Percentiles rank a stretch among this genome's conserved stretches.
These are phyloP conservation scores for Theobroma cacao DNA, from an alignment of 345 rosid species.

Conservation along the genomic window DNA sequence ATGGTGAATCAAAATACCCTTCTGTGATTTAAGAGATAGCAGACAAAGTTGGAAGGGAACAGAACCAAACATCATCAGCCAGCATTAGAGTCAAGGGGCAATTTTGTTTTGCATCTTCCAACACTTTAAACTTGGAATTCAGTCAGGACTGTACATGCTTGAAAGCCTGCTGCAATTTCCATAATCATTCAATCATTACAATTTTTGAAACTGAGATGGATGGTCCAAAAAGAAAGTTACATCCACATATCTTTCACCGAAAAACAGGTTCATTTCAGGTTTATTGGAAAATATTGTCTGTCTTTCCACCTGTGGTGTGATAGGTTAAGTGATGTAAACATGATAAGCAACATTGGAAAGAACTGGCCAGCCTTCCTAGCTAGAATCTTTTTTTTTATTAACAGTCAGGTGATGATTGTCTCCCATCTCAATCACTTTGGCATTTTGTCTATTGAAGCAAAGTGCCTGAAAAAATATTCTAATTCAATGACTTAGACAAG, in stretches of 20 bases:
- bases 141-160: background rate
- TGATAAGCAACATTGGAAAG: too few relatives aligned
- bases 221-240: background rate
- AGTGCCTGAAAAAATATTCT: background rate
- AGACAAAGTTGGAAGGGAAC: background rate
- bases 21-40: too few relatives aligned
- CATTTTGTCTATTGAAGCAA: constrained; percentile 11
- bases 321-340: too few relatives aligned
- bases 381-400: background rate
- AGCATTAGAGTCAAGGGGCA: background rate
- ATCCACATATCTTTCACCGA: background rate
- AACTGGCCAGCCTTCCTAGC: too few relatives aligned
- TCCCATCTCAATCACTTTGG: constrained; percentile 13
- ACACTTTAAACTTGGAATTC: too few relatives aligned
- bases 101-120: background rate
- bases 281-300: background rate
- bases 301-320: background rate
- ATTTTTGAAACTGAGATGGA: too few relatives aligned
- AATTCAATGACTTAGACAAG: background rate
- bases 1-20: background rate
- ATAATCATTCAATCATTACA: background rate
- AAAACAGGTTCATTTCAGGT: background rate
- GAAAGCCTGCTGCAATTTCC: background rate
- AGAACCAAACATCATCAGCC: background rate
- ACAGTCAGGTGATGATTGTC: background rate